A percentile compares a stretch with the other conserved stretches of the same genome.
These are phyloP conservation scores for Kodamaea suecica DNA, from an alignment of 1,139 yeast species.

Conservation along the genomic window DNA sequence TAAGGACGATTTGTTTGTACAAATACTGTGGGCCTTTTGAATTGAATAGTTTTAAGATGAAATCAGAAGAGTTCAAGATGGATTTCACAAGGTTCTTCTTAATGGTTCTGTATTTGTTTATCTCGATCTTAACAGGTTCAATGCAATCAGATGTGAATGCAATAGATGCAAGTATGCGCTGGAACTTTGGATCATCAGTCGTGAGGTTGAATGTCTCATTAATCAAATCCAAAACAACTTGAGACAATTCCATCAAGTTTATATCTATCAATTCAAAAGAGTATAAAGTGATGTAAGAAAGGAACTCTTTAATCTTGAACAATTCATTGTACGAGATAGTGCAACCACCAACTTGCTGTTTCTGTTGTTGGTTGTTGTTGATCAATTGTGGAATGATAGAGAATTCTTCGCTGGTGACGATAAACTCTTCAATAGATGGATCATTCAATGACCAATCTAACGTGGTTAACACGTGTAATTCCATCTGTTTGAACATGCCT, in stretches of 20 bases:
- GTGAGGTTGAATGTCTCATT: constrained; percentile 30
- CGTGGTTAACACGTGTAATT: constrained; percentile 53
- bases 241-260: constrained; percentile 31
- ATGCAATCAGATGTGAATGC: neutral
- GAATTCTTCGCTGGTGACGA: constrained; percentile 33
- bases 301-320: constrained; percentile 37
- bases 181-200: constrained; percentile 1
- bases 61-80: constrained; percentile 33
- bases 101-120: constrained; percentile 22
- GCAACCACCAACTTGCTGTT: neutral
- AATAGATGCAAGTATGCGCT: neutral
- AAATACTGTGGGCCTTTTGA: constrained; percentile 36
- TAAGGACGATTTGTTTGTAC: constrained; percentile 21
- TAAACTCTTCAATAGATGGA: constrained; percentile 54
- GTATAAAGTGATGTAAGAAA: constrained; percentile 37
- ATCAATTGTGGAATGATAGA: constrained; percentile 17
- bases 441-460: constrained; percentile 61
- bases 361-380: too few relatives aligned
- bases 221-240: constrained; percentile 34
- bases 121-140: too few relatives aligned
- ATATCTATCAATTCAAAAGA: constrained; percentile 36
- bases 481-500: constrained; percentile 59
- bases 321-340: constrained; percentile 22
- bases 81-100: constrained; percentile 33
- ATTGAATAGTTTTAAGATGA: constrained; percentile 30